Percentiles rank a stretch among this genome's conserved stretches.
phyloP scores from a whole-genome alignment of 345 rosid species.

The Eucalyptus microcorys region DNA sequence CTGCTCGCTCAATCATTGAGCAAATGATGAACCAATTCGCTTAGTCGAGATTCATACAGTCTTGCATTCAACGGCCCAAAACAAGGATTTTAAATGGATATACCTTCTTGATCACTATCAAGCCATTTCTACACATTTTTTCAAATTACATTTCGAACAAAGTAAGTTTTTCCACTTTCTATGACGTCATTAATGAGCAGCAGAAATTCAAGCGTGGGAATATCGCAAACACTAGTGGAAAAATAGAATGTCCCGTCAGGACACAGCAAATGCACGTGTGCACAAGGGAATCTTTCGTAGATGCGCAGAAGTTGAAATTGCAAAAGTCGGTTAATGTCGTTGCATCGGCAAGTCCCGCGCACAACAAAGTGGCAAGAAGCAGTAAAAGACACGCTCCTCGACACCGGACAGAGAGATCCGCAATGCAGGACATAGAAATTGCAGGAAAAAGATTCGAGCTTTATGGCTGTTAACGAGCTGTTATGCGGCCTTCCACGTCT shows the following conservation, averaged over 20 bases:
- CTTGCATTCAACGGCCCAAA: background rate
- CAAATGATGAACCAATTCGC: background rate
- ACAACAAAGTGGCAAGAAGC: background rate
- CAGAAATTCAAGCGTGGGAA: background rate
- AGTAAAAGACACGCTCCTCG: background rate
- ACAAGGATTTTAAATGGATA: background rate
- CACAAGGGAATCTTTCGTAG: background rate
- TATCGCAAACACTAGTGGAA: background rate
- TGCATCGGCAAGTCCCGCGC: background rate
- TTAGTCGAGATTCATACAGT: background rate
- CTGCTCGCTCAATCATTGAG: background rate
- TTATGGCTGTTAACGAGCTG: constrained; percentile 1
- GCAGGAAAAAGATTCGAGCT: constrained; percentile 1
- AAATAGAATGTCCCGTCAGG: background rate
- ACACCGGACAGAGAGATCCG: background rate
- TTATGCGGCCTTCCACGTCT: background rate
- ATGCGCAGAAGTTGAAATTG: background rate
- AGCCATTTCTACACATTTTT: background rate
- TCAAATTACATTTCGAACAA: background rate
- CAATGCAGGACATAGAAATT: constrained; percentile 12
- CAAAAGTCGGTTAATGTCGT: background rate
- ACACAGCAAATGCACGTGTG: background rate
- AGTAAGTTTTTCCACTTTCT: no score
- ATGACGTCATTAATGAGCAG: background rate
- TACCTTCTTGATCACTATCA: background rate